These are phyloP conservation scores for Suaeda aralocaspica DNA, from an alignment of 148 eudicot genomes.

Conservation along the genomic window DNA sequence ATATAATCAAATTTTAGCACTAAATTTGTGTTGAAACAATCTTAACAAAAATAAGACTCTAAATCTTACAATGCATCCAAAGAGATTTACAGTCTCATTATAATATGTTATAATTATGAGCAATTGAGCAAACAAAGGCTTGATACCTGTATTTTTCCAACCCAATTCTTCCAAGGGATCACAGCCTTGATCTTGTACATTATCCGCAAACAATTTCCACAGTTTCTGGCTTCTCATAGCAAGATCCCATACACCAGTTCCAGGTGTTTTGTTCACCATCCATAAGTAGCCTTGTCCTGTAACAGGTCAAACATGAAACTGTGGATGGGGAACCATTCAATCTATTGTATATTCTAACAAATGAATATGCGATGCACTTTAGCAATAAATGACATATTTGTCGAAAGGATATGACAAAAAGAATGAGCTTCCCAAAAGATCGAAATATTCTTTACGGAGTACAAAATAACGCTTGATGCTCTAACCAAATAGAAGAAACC, in stretches of 20 bases:
- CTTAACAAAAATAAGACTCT: not conserved
- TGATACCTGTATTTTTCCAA: conserved; percentile 87
- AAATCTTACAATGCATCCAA: not conserved
- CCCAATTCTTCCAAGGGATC: conserved; percentile 70
- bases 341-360: not conserved
- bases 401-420: not conserved
- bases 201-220: conserved; percentile 67
- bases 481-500: not conserved
- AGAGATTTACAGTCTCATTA: not conserved
- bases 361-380: not conserved
- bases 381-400: not conserved
- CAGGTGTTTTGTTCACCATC: conserved; percentile 82
- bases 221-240: conserved; percentile 67
- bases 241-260: conserved; percentile 69
- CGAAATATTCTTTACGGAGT: not conserved
- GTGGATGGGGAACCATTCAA: not conserved
- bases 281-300: conserved; percentile 94
- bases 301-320: conserved; percentile 22
- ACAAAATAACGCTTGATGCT: not conserved
- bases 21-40: not conserved
- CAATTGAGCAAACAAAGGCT: not conserved
- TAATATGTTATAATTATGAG: not conserved
- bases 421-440: not conserved
- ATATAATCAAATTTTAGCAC: not conserved
- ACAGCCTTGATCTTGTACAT: conserved; percentile 47